A percentile compares a stretch with the other conserved stretches of the same genome.
Evolutionary conservation across 768 basidiomycete species (phyloP).

Genomic region (Calocybe indica): DNA sequence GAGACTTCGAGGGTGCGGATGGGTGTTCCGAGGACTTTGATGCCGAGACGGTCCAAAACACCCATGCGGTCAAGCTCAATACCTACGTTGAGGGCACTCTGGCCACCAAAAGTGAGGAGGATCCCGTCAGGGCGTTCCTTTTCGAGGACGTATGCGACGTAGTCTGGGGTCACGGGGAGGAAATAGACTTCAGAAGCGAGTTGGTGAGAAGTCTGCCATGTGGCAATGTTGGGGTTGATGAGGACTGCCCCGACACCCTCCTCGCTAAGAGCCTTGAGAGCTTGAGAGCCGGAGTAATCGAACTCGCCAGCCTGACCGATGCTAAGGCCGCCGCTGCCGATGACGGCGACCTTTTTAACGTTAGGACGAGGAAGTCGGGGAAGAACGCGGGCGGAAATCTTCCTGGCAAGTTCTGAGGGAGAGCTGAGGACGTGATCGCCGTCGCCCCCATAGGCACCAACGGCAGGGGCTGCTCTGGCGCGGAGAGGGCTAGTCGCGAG

Average conservation of each 20-base stretch:
- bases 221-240: constrained; percentile 98
- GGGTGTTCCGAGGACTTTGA: constrained; percentile 92
- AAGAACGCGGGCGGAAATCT: constrained; percentile 89
- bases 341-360: constrained; percentile 92
- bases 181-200: constrained; percentile 97
- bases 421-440: constrained; percentile 83
- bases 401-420: constrained; percentile 90
- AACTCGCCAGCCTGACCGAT: constrained; percentile 99
- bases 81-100: constrained; percentile 96
- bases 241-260: constrained; percentile 92
- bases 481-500: constrained; percentile 46
- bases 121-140: constrained; percentile 98
- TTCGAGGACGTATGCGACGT: constrained; percentile 97
- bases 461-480: constrained; percentile 71
- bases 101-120: constrained; percentile 95
- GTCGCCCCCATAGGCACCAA: constrained; percentile 62
- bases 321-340: constrained; percentile 92
- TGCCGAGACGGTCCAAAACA: constrained; percentile 84
- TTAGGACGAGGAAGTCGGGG: constrained; percentile 88
- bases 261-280: constrained; percentile 94
- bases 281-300: constrained; percentile 98
- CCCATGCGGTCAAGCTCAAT: constrained; percentile 97
- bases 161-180: constrained; percentile 92
- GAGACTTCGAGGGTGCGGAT: constrained; percentile 92
- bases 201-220: constrained; percentile 98